A percentile compares a stretch with the other conserved stretches of the same genome.
These are phyloP conservation scores for Pythium guiyangense DNA, from an alignment of 352 stramenopile genomes.

Conservation along the genomic window DNA sequence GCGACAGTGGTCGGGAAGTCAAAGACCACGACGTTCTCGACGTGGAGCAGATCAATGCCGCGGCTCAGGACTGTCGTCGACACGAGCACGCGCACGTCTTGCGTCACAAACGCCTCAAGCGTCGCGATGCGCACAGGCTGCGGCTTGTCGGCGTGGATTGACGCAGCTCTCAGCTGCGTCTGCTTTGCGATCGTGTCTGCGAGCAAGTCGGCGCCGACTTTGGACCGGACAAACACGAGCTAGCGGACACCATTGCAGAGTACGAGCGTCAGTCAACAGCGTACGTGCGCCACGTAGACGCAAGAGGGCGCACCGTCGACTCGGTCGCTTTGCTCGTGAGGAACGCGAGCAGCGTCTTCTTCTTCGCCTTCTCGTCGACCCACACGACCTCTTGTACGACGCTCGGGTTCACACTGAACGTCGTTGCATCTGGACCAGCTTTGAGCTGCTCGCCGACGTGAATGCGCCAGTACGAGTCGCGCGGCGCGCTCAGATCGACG, in stretches of 20 bases:
- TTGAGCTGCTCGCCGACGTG: constrained; percentile 16
- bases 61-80: constrained; percentile 70
- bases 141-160: constrained; percentile 63
- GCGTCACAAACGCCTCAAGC: constrained; percentile 57
- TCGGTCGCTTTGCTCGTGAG: constrained; percentile 26
- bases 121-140: constrained; percentile 46
- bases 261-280: neutral
- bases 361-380: constrained; percentile 58
- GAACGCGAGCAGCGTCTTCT: constrained; percentile 43
- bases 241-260: constrained; percentile 17
- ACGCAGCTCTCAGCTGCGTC: constrained; percentile 24
- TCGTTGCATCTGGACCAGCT: neutral
- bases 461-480: constrained; percentile 21
- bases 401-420: constrained; percentile 22
- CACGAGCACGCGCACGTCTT: constrained; percentile 43
- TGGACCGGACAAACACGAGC: constrained; percentile 76
- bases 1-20: constrained; percentile 52
- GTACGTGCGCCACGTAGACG: neutral
- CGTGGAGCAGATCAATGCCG: constrained; percentile 60
- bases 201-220: constrained; percentile 53
- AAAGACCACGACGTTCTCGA: constrained; percentile 71
- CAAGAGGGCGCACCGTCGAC: constrained; percentile 33
- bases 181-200: constrained; percentile 44
- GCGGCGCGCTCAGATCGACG: neutral
- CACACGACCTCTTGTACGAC: constrained; percentile 39